Conservation (phyloP, 1,284 basidiomycete genomes). For the Trichosporon ovoides region DNA sequence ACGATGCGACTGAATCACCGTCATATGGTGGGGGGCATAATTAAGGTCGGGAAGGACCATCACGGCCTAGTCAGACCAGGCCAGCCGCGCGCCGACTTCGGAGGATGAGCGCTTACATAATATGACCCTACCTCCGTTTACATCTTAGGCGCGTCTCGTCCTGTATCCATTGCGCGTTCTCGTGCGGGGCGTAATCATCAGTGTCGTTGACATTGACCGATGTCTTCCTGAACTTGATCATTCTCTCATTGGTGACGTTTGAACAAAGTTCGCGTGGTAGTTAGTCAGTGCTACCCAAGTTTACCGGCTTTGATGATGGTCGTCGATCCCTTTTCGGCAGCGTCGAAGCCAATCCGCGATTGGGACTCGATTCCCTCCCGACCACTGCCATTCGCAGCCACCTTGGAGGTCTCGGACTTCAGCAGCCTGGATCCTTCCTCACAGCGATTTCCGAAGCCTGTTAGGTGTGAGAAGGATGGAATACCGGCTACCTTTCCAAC, state of each 20-base stretch:
- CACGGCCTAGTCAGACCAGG: too few species aligned
- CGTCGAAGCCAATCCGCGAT: slow-evolving; percentile 38
- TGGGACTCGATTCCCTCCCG: slow-evolving; percentile 34
- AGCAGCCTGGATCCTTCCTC: slow-evolving; percentile 10
- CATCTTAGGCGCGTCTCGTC: too few species aligned
- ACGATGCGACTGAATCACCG: slow-evolving; percentile 8
- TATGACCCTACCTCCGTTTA: too few species aligned
- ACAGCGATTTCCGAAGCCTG: slow-evolving; percentile 16
- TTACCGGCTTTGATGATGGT: slow-evolving; percentile 20
- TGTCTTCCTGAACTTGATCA: not conserved
- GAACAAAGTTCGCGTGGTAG: not conserved
- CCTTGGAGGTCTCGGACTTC: slow-evolving; percentile 29
- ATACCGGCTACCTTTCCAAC: slow-evolving; percentile 23
- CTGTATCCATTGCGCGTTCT: too few species aligned
- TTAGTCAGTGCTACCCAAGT: not conserved
- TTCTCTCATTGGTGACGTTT: not conserved
- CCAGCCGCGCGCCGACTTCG: too few species aligned
- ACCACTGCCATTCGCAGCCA: slow-evolving; percentile 42
- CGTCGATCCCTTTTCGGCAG: slow-evolving; percentile 43
- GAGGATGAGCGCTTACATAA: not conserved
- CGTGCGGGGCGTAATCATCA: too few species aligned
- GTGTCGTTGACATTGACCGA: too few species aligned
- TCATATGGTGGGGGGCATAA: not conserved
- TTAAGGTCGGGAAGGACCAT: not conserved
- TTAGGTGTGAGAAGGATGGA: slow-evolving; percentile 16